Percentiles rank a stretch among this genome's conserved stretches.
phyloP scores from a whole-genome alignment of 1,284 basidiomycete species.

The Ustilago sp. region DNA sequence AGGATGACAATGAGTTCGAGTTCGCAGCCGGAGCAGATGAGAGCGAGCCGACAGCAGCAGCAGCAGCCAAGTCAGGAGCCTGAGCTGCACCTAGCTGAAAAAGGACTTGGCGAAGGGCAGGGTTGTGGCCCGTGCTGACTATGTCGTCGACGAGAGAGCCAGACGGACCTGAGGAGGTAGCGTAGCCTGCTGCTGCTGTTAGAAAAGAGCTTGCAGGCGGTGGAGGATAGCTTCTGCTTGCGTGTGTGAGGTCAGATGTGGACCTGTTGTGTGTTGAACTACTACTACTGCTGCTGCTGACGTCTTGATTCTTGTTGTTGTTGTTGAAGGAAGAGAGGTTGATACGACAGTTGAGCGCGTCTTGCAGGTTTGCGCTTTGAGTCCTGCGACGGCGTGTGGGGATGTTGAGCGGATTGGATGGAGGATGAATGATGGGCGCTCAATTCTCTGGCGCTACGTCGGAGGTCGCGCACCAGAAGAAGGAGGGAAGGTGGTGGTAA shows the following conservation, averaged over 20 bases:
- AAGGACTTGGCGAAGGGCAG: slow-evolving; percentile 47
- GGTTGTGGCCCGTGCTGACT: slow-evolving; percentile 46
- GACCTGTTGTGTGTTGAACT: not conserved
- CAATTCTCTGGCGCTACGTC: slow-evolving; percentile 38
- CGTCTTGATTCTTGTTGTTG: slow-evolving; percentile 5
- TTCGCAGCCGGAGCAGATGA: slow-evolving; percentile 14
- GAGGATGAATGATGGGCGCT: slow-evolving; percentile 42
- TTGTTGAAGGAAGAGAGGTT: slow-evolving; percentile 36
- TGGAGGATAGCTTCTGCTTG: slow-evolving; percentile 27
- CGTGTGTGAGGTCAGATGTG: not conserved
- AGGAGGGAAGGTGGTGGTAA: not conserved
- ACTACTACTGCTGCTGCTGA: not conserved
- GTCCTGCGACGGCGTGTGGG: slow-evolving; percentile 52
- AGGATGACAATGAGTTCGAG: not conserved
- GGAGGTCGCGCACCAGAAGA: slow-evolving; percentile 38
- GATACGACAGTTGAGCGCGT: slow-evolving; percentile 55
- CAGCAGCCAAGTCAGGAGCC: slow-evolving; percentile 29
- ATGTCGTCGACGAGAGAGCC: slow-evolving; percentile 29
- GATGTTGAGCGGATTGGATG: slow-evolving; percentile 50
- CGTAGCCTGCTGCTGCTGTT: slow-evolving; percentile 8
- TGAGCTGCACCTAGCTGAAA: slow-evolving; percentile 48
- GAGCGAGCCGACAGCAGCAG: slow-evolving; percentile 24
- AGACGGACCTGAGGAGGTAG: slow-evolving; percentile 4
- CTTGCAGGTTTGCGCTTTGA: slow-evolving; percentile 54
- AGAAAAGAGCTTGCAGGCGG: slow-evolving; percentile 4